Conservation (phyloP, 345 rosid genomes). For the Isatis tinctoria region DNA sequence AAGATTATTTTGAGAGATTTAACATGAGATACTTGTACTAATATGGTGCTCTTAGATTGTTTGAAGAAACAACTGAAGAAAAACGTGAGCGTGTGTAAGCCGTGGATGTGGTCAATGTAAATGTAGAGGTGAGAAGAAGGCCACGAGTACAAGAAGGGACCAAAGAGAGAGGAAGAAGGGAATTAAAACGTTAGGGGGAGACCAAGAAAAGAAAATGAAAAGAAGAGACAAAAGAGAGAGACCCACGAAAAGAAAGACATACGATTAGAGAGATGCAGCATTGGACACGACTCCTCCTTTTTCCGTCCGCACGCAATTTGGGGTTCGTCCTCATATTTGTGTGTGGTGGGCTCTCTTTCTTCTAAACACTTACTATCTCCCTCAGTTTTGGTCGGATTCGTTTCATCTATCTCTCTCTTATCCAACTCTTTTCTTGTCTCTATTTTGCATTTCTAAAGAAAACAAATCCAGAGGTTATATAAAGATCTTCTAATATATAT, state of each 20-base stretch:
- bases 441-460: not conserved
- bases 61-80: not conserved
- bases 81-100: slow-evolving; percentile 3
- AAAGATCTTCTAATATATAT: not conserved
- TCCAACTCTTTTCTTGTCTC: slow-evolving; percentile 5
- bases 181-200: not conserved
- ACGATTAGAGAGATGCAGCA: slow-evolving; percentile 17
- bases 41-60: no score
- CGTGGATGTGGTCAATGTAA: not conserved
- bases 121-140: slow-evolving; percentile 22
- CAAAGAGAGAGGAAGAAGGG: not conserved
- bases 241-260: slow-evolving; percentile 18
- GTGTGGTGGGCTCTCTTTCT: slow-evolving; percentile 12
- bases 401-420: slow-evolving; percentile 13
- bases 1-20: no score
- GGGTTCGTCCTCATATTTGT: slow-evolving; percentile 9
- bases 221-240: slow-evolving; percentile 26
- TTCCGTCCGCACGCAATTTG: slow-evolving; percentile 7
- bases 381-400: slow-evolving; percentile 30
- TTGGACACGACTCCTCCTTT: slow-evolving; percentile 22
- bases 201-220: not conserved
- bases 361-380: slow-evolving; percentile 11
- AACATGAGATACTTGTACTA: no score
- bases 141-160: slow-evolving; percentile 24
- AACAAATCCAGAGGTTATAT: not conserved